These are phyloP conservation scores for Globisporangium cystogenes DNA, from an alignment of 352 stramenopile genomes.

Conservation along the genomic window DNA sequence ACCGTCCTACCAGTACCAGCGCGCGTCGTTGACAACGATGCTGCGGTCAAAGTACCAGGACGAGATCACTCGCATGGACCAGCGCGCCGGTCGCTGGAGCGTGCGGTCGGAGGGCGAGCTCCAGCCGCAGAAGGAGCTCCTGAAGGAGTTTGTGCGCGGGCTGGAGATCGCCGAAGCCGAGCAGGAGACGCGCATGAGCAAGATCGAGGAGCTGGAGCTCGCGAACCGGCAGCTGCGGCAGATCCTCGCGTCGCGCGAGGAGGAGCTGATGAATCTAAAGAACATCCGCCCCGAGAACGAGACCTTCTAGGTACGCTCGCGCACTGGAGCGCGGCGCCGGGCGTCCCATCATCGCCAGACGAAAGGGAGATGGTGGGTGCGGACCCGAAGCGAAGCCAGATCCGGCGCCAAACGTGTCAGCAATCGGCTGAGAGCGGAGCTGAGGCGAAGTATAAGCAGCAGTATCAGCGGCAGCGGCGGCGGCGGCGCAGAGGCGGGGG, in stretches of 20 bases:
- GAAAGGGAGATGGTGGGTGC: no score
- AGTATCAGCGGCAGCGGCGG: no score
- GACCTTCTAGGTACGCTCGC: constrained; percentile 2
- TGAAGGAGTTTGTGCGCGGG: constrained; percentile 65
- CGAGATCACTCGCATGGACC: constrained; percentile 40
- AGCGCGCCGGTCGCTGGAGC: constrained; percentile 32
- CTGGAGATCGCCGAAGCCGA: constrained; percentile 69
- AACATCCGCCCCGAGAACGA: constrained; percentile 9
- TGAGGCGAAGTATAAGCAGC: no score
- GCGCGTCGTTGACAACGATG: constrained; percentile 48
- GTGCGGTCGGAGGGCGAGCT: constrained; percentile 20
- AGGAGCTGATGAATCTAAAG: constrained; percentile 23
- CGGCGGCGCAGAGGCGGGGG: no score
- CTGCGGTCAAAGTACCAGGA: constrained; percentile 57
- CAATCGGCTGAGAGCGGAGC: no score
- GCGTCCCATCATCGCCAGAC: no score
- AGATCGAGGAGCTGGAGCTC: constrained; percentile 62
- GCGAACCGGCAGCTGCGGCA: constrained; percentile 54
- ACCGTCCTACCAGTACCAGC: no score
- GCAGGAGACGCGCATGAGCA: constrained; percentile 68
- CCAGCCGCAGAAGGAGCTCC: constrained; percentile 39
- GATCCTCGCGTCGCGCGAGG: constrained; percentile 34
- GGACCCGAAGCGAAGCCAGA: no score
- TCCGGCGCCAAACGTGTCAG: no score
- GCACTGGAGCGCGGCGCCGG: no score